These are phyloP conservation scores for Tricholoma sp. DNA, from an alignment of 768 basidiomycete genomes.

Conservation along the genomic window DNA sequence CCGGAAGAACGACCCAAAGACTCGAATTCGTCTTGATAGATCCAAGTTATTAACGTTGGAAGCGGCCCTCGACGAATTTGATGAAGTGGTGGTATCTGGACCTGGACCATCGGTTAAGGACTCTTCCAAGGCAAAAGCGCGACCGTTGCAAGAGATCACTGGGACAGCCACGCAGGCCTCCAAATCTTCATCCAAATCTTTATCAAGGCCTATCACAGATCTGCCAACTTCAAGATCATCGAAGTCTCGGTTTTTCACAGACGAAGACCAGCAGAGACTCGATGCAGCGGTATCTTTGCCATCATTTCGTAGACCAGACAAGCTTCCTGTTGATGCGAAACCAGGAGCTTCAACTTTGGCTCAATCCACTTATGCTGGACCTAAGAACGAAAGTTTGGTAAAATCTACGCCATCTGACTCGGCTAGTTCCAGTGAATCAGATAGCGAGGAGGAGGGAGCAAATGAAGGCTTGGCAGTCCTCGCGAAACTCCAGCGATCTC, in stretches of 20 bases:
- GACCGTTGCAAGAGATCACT: background rate
- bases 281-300: constrained; percentile 32
- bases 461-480: constrained; percentile 48
- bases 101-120: constrained; percentile 32
- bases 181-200: constrained; percentile 7
- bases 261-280: constrained; percentile 29
- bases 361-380: constrained; percentile 9
- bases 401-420: constrained; percentile 20
- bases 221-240: constrained; percentile 4
- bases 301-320: constrained; percentile 34
- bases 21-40: constrained; percentile 50
- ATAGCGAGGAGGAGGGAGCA: constrained; percentile 44
- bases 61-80: constrained; percentile 59
- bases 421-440: constrained; percentile 40
- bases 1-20: constrained; percentile 37
- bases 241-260: constrained; percentile 22
- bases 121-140: constrained; percentile 7
- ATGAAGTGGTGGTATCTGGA: constrained; percentile 51
- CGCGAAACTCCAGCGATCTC: constrained; percentile 54
- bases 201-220: constrained; percentile 5
- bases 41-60: constrained; percentile 62
- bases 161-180: background rate
- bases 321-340: constrained; percentile 13
- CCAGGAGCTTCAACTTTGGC: constrained; percentile 14
- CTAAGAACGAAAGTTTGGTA: constrained; percentile 26